Evolutionary conservation across 139 green algal genomes (phyloP).

Genomic region (Marvania coccoides): DNA sequence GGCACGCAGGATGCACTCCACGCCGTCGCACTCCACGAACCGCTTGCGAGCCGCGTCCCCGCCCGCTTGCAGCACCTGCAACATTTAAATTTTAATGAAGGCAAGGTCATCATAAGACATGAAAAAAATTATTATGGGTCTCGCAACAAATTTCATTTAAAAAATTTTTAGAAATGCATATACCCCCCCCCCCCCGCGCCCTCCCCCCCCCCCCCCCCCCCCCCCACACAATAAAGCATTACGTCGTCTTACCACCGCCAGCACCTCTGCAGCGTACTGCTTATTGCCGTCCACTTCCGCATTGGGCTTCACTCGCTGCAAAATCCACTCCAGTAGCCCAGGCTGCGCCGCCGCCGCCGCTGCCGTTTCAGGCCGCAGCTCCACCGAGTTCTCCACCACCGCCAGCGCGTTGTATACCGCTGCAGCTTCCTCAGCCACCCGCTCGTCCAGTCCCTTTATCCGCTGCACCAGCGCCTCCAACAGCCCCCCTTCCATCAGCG

Average conservation of each 20-base stretch:
- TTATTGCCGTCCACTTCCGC: slow-evolving; percentile 72
- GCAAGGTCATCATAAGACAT: too few relatives aligned
- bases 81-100: too few relatives aligned
- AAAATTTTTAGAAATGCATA: too few relatives aligned
- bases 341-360: not conserved
- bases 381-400: slow-evolving; percentile 85
- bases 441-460: slow-evolving; percentile 61
- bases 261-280: slow-evolving; percentile 77
- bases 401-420: slow-evolving; percentile 70
- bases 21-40: not conserved
- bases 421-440: slow-evolving; percentile 51
- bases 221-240: not conserved
- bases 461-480: slow-evolving; percentile 68
- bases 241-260: slow-evolving; percentile 35
- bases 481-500: slow-evolving; percentile 57
- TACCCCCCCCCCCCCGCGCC: not conserved
- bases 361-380: slow-evolving; percentile 55
- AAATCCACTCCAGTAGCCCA: slow-evolving; percentile 77
- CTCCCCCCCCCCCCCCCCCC: not conserved
- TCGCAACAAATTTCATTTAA: too few relatives aligned
- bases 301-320: slow-evolving; percentile 57
- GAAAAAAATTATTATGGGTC: too few relatives aligned
- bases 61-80: not conserved
- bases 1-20: not conserved
- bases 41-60: not conserved